A percentile compares a stretch with the other conserved stretches of the same genome.
These are phyloP conservation scores for Aschersonia sp. DNA, from an alignment of 2,329 filamentous ascomycete species.

Conservation along the genomic window DNA sequence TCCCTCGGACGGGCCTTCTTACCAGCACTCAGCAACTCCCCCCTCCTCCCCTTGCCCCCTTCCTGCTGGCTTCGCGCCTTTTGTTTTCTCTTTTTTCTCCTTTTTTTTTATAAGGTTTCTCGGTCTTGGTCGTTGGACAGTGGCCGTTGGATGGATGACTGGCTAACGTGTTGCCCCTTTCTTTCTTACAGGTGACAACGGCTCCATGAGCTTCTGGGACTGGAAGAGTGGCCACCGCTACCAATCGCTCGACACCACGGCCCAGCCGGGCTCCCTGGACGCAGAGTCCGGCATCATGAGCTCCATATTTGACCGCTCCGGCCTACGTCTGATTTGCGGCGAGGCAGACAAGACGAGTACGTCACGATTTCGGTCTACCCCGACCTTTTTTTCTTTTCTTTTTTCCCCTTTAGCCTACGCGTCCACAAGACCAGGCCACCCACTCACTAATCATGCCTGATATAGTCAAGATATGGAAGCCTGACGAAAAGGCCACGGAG, in stretches of 20 bases:
- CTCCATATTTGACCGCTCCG: slow-evolving; percentile 81
- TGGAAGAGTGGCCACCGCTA: slow-evolving; percentile 95
- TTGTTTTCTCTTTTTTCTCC: no score
- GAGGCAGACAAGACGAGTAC: slow-evolving; percentile 89
- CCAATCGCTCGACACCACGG: slow-evolving; percentile 78
- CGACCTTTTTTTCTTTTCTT: neutral
- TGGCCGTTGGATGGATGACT: neutral
- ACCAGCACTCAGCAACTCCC: no score
- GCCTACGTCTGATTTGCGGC: slow-evolving; percentile 77
- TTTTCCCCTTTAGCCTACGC: neutral
- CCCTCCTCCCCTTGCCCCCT: no score
- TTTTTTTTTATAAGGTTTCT: no score
- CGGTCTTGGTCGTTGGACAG: no score
- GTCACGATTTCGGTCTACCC: slow-evolving; percentile 10
- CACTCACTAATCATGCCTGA: slow-evolving; percentile 35
- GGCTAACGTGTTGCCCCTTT: neutral
- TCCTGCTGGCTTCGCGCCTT: no score
- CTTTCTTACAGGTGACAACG: slow-evolving; percentile 53
- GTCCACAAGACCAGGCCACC: neutral
- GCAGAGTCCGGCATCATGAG: slow-evolving; percentile 93
- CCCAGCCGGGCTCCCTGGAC: slow-evolving; percentile 85
- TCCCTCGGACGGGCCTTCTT: no score
- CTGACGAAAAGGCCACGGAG: slow-evolving; percentile 77
- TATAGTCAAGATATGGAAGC: slow-evolving; percentile 86
- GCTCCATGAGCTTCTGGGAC: slow-evolving; percentile 95